These are phyloP conservation scores for Adansonia grandidieri DNA, from an alignment of 441 rosid species.

Conservation along the genomic window DNA sequence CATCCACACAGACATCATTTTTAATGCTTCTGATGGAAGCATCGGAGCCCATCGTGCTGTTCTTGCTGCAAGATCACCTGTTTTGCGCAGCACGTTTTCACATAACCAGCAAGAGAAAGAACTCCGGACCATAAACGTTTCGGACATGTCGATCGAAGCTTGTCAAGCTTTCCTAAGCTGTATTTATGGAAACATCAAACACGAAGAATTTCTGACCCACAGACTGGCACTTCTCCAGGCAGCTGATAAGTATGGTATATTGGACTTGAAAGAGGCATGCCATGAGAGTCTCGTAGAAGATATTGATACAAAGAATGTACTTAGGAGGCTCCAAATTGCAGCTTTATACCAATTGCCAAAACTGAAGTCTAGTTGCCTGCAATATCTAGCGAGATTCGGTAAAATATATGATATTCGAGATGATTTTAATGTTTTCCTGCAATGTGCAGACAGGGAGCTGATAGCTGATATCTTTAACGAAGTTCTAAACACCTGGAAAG, in stretches of 20 bases:
- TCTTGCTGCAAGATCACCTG: conserved; percentile 85
- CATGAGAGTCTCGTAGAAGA: conserved; percentile 84
- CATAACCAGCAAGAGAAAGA: conserved; percentile 90
- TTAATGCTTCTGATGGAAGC: conserved; percentile 79
- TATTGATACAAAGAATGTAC: conserved; percentile 76
- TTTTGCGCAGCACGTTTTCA: conserved; percentile 78
- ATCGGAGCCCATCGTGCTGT: conserved; percentile 79
- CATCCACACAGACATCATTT: conserved; percentile 77
- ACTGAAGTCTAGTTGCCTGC: conserved; percentile 75
- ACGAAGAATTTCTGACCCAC: conserved; percentile 69
- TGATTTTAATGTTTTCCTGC: conserved; percentile 70
- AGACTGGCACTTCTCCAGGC: conserved; percentile 75
- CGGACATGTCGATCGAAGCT: conserved; percentile 77
- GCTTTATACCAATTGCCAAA: conserved; percentile 62
- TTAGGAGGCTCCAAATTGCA: conserved; percentile 83
- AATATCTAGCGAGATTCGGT: conserved; percentile 87
- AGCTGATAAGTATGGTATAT: conserved; percentile 80
- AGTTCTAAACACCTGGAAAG: conserved; percentile 83
- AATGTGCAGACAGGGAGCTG: conserved; percentile 74
- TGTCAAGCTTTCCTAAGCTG: conserved; percentile 77
- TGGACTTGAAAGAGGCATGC: conserved; percentile 82
- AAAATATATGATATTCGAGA: conserved; percentile 83
- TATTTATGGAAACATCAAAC: conserved; percentile 74
- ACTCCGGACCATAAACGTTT: conserved; percentile 65
- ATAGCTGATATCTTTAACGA: conserved; percentile 80